Evolutionary conservation across 2,329 filamentous ascomycete genomes (phyloP).

Genomic region (Trichoderma asperellum): DNA sequence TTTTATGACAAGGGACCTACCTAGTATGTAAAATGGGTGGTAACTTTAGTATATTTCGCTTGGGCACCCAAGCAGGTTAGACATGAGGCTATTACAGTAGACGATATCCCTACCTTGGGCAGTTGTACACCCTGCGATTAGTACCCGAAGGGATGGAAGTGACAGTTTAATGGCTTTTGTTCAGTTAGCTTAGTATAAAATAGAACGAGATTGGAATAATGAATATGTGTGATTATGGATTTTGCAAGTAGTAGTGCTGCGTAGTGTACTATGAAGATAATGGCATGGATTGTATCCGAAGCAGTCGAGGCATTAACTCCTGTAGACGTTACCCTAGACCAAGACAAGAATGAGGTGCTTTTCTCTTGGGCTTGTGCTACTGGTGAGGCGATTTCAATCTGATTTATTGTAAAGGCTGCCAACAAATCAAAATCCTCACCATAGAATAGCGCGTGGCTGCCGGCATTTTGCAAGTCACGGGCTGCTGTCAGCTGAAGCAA

Average conservation of each 20-base stretch:
- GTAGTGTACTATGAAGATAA: background rate
- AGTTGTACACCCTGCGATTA: background rate
- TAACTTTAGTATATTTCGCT: background rate
- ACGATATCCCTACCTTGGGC: background rate
- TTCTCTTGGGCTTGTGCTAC: background rate
- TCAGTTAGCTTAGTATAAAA: background rate
- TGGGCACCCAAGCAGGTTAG: background rate
- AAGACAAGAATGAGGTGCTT: background rate
- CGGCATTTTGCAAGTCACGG: background rate
- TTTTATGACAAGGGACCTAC: conserved; percentile 32
- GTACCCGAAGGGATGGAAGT: background rate
- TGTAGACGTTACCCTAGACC: background rate
- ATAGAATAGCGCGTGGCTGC: background rate
- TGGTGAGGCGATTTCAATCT: background rate
- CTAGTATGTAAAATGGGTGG: background rate
- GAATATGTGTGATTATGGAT: background rate
- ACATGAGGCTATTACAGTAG: background rate
- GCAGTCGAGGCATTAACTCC: background rate
- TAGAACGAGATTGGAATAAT: background rate
- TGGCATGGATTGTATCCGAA: background rate
- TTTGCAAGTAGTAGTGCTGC: background rate
- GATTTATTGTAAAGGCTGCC: background rate
- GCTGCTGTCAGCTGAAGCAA: conserved; percentile 7
- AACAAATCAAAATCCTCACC: background rate
- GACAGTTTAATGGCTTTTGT: background rate